Evolutionary conservation across 2,329 filamentous ascomycete species (phyloP), one percentile per base, ranked within the genome.

Genomic region (Fusarium fujikuroi): DNA sequence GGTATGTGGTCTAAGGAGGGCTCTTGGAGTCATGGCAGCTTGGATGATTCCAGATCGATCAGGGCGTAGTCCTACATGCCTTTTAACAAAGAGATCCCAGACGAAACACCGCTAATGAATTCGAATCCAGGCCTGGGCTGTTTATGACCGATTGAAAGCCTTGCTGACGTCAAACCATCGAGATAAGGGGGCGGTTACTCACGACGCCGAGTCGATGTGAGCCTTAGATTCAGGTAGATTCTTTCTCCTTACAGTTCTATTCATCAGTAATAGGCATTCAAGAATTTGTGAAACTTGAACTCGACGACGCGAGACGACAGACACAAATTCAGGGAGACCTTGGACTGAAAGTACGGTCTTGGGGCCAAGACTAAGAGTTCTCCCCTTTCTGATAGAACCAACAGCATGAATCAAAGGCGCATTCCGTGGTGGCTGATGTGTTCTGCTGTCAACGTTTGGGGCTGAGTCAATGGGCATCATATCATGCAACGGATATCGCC

Each of bases 141-240:
- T 28, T 18, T 28, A 1, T n/a, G 23, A 16, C n/a, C 9, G 23
- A n/a, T 12, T n/a, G 14, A 2, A 53, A 21, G 14, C 5, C 32
- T 37, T 16, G 23, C 10, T 28, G 9, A 6, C 14, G 19, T 12
- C 23, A 28, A 28, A 39, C 34, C 9, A 28, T 21, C 4, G 9
- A 21, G 23, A 53, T 16, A 37, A 37, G 32, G 32, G 49, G 30
- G 9, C 9, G 18, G 12, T 16, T 12, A 4, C 18, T 21, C n/a
- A 52, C 3, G 11, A 52, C 3, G 11, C 2, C 16, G 30, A 3
- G 6, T 19, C 6, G 11, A 52, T 19, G 12, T 34, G 16, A 19
- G 12, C 7, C 5, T 34, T 19, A 1, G 28, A 14, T 5, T 23
- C 11, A 19, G 8, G 9, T 19, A 34, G 5, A 3, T 2, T 2